These are phyloP conservation scores for Pseudoscleropodium purum DNA, from an alignment of 225 moss, liverwort and hornwort genomes.

Conservation along the genomic window DNA sequence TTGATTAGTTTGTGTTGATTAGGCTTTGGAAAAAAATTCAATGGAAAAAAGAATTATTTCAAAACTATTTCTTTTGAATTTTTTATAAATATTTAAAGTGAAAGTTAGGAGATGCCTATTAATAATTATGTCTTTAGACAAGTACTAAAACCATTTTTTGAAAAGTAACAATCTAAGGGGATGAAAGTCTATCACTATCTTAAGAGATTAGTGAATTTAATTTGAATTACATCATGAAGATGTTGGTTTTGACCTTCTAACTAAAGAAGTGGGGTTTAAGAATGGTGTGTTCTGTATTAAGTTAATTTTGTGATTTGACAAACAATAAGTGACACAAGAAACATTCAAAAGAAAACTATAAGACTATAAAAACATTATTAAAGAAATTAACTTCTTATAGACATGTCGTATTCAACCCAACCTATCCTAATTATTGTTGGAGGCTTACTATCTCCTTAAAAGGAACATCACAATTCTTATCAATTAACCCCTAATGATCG, in stretches of 20 bases:
- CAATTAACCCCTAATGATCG: too few species aligned
- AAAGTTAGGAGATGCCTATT: background rate
- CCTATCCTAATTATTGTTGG: too few species aligned
- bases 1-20: too few species aligned
- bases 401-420: too few species aligned
- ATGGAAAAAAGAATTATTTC: too few species aligned
- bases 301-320: background rate
- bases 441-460: too few species aligned
- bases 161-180: too few species aligned
- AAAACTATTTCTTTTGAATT: too few species aligned
- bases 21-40: too few species aligned
- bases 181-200: too few species aligned
- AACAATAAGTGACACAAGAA: background rate
- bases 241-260: background rate
- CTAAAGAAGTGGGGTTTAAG: background rate
- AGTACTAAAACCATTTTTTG: too few species aligned
- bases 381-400: background rate
- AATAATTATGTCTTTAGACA: background rate
- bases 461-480: too few species aligned
- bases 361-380: background rate
- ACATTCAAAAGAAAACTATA: background rate
- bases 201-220: background rate
- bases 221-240: background rate
- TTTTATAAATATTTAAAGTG: background rate
- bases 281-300: background rate